Evolutionary conservation across 129 eudicot genomes (phyloP).

Genomic region (Cynara cardunculus): DNA sequence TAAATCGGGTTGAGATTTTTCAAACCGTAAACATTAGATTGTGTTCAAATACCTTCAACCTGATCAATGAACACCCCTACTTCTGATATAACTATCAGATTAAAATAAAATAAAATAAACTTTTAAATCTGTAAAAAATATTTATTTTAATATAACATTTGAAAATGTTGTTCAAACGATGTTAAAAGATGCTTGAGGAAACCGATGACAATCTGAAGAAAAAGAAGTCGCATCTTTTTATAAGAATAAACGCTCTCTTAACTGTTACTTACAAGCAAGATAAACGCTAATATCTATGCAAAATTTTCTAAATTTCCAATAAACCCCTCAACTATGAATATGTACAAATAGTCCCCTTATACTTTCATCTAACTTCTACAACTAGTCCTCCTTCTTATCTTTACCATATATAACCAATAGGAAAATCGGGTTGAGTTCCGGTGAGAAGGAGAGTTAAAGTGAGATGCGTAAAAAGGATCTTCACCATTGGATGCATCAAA

Average conservation of each 20-base stretch:
- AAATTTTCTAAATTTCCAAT: not conserved
- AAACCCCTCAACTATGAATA: not conserved
- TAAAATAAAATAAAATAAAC: too few species aligned
- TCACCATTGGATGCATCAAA: too few species aligned
- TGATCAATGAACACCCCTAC: too few species aligned
- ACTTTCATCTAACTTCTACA: not conserved
- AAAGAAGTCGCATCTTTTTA: not conserved
- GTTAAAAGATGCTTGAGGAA: not conserved
- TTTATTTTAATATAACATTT: not conserved
- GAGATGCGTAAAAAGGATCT: too few species aligned
- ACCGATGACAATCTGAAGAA: not conserved
- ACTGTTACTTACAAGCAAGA: not conserved
- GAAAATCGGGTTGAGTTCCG: too few species aligned
- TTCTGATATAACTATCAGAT: too few species aligned
- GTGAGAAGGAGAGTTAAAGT: too few species aligned
- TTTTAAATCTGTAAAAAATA: too few species aligned
- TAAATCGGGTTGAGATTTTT: too few species aligned
- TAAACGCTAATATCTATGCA: not conserved
- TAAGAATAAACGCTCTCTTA: not conserved
- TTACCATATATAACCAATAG: not conserved
- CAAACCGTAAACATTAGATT: too few species aligned
- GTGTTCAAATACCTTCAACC: too few species aligned
- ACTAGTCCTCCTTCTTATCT: not conserved
- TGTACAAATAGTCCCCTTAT: not conserved
- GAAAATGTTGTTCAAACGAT: too few species aligned